Evolutionary conservation across 176 grass and related monocot genomes (phyloP).

Genomic region (Phyllostachys edulis): DNA sequence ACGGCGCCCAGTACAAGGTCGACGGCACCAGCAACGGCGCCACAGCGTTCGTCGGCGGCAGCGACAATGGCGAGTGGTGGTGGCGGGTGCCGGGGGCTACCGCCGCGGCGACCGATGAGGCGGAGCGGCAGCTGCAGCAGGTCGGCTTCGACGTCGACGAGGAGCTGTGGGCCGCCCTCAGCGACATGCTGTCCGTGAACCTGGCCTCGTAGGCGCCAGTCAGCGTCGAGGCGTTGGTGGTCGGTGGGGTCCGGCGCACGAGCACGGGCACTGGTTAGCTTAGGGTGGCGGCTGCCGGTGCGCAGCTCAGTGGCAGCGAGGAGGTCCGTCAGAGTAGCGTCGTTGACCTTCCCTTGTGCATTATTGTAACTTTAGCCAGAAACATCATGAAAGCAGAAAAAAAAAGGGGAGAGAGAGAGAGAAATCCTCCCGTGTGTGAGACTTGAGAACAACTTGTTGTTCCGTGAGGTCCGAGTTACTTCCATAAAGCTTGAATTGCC

Average conservation of each 20-base stretch:
- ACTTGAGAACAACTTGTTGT: slow-evolving; percentile 16
- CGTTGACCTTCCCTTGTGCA: slow-evolving; percentile 51
- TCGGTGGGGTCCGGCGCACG: slow-evolving; percentile 32
- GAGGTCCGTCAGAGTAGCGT: slow-evolving; percentile 32
- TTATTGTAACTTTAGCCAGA: slow-evolving; percentile 45
- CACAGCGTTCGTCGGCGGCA: not conserved
- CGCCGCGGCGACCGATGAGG: slow-evolving; percentile 4
- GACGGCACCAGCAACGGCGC: not conserved
- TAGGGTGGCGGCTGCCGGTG: slow-evolving; percentile 34
- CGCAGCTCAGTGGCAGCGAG: slow-evolving; percentile 27
- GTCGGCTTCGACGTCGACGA: slow-evolving; percentile 53
- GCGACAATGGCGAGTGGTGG: slow-evolving; percentile 69
- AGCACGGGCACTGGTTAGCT: not conserved
- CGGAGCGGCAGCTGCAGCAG: slow-evolving; percentile 32
- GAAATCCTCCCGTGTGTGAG: not conserved
- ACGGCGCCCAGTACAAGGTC: slow-evolving; percentile 11
- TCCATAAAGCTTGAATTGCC: slow-evolving; percentile 19
- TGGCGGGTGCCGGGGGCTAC: slow-evolving; percentile 37
- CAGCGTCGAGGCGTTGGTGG: slow-evolving; percentile 35
- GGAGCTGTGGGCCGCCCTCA: slow-evolving; percentile 66
- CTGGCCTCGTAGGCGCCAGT: slow-evolving; percentile 37
- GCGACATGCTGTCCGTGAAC: slow-evolving; percentile 58
- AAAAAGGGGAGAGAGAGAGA: not conserved
- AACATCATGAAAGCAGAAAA: slow-evolving; percentile 32
- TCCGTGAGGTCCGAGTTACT: slow-evolving; percentile 46